These are phyloP conservation scores for Fusarium tjaetaba DNA, from an alignment of 2,329 filamentous ascomycete genomes.

Conservation along the genomic window DNA sequence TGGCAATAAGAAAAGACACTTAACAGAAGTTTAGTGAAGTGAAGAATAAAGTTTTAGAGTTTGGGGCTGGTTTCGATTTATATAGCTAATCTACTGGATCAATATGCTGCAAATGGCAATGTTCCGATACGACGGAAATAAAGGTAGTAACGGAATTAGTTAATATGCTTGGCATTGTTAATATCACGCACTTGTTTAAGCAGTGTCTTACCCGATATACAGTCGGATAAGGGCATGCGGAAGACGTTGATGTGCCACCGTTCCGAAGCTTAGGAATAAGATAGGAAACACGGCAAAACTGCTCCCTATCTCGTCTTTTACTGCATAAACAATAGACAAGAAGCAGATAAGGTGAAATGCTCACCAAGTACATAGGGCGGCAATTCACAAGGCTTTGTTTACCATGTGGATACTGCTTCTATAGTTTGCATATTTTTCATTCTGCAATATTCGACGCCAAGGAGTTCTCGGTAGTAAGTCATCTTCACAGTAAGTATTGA, in stretches of 20 bases:
- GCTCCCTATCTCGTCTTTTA: not conserved
- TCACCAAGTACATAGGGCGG: fast-evolving
- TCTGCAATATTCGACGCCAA: not conserved
- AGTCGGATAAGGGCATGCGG: not conserved
- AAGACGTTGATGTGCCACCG: fast-evolving
- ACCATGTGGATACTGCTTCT: no score
- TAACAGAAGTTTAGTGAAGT: no score
- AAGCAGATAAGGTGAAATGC: not conserved
- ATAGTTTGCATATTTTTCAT: not conserved
- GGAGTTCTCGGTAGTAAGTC: not conserved
- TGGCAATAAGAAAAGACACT: not conserved
- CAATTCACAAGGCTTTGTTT: not conserved
- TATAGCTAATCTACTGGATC: not conserved
- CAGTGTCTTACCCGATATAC: not conserved
- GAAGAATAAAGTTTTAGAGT: not conserved
- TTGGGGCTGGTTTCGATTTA: fast-evolving
- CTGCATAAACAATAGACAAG: not conserved
- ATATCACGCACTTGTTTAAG: fast-evolving
- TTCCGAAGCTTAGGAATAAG: not conserved
- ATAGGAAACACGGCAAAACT: not conserved
- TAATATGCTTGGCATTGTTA: not conserved
- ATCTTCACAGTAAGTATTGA: not conserved
- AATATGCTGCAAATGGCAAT: not conserved
- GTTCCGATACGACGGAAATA: not conserved
- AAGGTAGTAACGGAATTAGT: not conserved